These are phyloP conservation scores for Aegilops longissima DNA, from an alignment of 176 grass and related monocot genomes.

Conservation along the genomic window DNA sequence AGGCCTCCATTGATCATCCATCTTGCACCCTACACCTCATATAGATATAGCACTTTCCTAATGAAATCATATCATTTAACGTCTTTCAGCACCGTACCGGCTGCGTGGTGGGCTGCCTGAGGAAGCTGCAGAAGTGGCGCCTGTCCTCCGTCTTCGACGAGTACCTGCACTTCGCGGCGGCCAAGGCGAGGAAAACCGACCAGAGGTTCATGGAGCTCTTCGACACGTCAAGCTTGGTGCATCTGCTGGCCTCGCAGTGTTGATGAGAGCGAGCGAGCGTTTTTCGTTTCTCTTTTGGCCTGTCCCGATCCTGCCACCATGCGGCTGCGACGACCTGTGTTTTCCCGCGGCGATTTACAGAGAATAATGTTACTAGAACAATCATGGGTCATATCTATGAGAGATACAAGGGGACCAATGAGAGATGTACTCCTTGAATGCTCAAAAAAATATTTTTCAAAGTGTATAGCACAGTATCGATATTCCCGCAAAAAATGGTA, in stretches of 20 bases:
- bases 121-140: constrained; percentile 84
- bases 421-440: background rate
- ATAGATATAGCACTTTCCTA: too few relatives aligned
- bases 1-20: background rate
- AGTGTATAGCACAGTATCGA: too few relatives aligned
- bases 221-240: constrained; percentile 64
- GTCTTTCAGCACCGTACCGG: constrained; percentile 81
- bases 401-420: background rate
- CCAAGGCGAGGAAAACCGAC: constrained; percentile 75
- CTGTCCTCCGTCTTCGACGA: constrained; percentile 78
- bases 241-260: constrained; percentile 32
- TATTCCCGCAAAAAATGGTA: too few relatives aligned
- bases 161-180: constrained; percentile 79
- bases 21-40: background rate
- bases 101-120: constrained; percentile 81
- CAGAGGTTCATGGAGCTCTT: constrained; percentile 90
- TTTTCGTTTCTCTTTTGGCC: background rate
- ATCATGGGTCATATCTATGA: background rate
- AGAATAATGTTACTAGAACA: constrained; percentile 30
- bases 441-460: background rate
- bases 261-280: background rate
- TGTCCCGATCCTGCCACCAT: constrained; percentile 36
- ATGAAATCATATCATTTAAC: background rate
- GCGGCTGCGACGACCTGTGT: background rate
- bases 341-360: background rate